These are phyloP conservation scores for Fusarium caatingaense DNA, from an alignment of 2,329 filamentous ascomycete genomes.

Conservation along the genomic window DNA sequence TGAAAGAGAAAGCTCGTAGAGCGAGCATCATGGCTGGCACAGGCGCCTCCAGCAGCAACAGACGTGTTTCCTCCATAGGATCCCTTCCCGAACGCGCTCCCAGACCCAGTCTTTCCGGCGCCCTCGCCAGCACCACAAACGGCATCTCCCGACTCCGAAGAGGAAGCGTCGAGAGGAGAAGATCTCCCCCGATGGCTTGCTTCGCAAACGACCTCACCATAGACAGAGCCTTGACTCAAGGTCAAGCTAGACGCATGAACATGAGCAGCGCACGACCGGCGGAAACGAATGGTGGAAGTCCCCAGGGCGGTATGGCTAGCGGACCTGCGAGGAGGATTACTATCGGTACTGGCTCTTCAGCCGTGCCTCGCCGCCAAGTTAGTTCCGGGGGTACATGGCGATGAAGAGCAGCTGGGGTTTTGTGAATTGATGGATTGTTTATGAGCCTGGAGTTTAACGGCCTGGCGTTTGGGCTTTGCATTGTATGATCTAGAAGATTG, in stretches of 20 bases:
- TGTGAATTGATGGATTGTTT: constrained; percentile 40
- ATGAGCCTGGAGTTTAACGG: constrained; percentile 42
- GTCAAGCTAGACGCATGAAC: constrained; percentile 69
- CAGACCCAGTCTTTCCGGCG: constrained; percentile 54
- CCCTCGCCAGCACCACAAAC: constrained; percentile 63
- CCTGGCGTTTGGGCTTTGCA: constrained; percentile 35
- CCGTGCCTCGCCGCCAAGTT: constrained; percentile 48
- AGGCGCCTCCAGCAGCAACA: constrained; percentile 50
- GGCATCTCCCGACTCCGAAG: constrained; percentile 67
- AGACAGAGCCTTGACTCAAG: constrained; percentile 60
- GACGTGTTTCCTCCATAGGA: constrained; percentile 60
- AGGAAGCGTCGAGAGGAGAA: constrained; percentile 61
- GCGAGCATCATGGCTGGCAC: constrained; percentile 54
- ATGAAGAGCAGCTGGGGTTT: constrained; percentile 43
- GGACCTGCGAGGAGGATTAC: constrained; percentile 53
- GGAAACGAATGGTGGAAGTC: constrained; percentile 45
- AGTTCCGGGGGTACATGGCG: constrained; percentile 48
- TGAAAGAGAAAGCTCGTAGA: constrained; percentile 58
- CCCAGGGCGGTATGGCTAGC: constrained; percentile 36
- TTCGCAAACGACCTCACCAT: constrained; percentile 58
- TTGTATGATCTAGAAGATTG: constrained; percentile 39
- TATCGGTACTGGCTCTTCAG: constrained; percentile 49
- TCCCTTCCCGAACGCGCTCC: constrained; percentile 49
- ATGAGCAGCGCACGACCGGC: constrained; percentile 55
- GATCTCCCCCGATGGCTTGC: constrained; percentile 65